These are phyloP conservation scores for Neonectria neomacrospora DNA, from an alignment of 2,329 filamentous ascomycete species.

Conservation along the genomic window DNA sequence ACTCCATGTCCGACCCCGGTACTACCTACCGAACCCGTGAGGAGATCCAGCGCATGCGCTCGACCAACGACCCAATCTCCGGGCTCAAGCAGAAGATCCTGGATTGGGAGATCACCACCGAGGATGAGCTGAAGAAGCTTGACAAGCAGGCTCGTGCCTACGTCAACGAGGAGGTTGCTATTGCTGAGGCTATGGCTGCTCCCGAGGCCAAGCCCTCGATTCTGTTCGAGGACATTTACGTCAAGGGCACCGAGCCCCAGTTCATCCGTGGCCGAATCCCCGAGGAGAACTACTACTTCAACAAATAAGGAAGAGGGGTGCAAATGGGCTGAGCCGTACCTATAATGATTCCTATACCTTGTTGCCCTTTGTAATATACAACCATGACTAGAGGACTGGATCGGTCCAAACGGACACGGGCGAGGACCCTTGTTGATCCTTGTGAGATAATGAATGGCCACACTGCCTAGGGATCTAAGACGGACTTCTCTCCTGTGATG, in stretches of 20 bases:
- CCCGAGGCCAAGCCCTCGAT: conserved; percentile 85
- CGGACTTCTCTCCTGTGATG: background rate
- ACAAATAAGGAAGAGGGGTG: conserved; percentile 52
- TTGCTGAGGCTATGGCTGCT: conserved; percentile 86
- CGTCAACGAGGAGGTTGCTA: conserved; percentile 90
- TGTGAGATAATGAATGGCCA: conserved; percentile 40
- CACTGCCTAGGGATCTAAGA: background rate
- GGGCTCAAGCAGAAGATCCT: conserved; percentile 98
- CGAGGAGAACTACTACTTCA: conserved; percentile 96
- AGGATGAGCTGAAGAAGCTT: conserved; percentile 95
- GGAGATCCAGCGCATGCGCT: conserved; percentile 99
- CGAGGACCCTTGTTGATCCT: conserved; percentile 34
- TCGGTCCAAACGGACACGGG: conserved; percentile 41
- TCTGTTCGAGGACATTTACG: conserved; percentile 75
- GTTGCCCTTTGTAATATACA: conserved; percentile 48
- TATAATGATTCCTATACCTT: conserved; percentile 49
- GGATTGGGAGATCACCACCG: conserved; percentile 90
- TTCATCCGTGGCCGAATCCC: conserved; percentile 58
- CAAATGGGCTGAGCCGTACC: conserved; percentile 29
- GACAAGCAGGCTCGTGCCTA: conserved; percentile 91
- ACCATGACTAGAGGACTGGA: conserved; percentile 44
- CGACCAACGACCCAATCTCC: conserved; percentile 97
- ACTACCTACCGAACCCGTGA: conserved; percentile 99
- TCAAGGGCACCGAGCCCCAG: conserved; percentile 42
- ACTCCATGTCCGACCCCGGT: conserved; percentile 99